Percentiles rank a stretch among this genome's conserved stretches.
Conservation (phyloP, 176 grass and related monocot genomes). For the Metroxylon sagu region DNA sequence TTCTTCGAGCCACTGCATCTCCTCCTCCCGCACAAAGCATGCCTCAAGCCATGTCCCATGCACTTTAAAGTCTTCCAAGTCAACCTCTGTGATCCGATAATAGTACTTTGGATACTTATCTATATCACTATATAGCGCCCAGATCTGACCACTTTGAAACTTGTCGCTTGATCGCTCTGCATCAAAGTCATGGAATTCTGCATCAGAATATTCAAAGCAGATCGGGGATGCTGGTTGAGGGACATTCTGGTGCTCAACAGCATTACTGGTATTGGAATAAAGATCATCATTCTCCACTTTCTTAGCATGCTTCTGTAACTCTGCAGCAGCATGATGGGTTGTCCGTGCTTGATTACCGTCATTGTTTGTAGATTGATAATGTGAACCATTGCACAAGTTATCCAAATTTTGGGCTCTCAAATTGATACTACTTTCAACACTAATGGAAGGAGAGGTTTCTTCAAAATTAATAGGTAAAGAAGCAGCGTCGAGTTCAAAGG, state of each 20-base stretch:
- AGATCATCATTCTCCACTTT: too few relatives aligned
- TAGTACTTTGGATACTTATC: constrained; percentile 82
- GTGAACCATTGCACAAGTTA: too few relatives aligned
- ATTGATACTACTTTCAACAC: not conserved
- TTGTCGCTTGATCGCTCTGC: constrained; percentile 26
- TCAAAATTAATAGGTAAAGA: not conserved
- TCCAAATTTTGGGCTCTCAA: too few relatives aligned
- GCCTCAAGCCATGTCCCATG: constrained; percentile 69
- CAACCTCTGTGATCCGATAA: constrained; percentile 56
- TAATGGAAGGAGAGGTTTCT: not conserved
- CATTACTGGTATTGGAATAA: not conserved
- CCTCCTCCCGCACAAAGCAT: constrained; percentile 36
- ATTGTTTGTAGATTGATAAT: too few relatives aligned
- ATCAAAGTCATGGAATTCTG: constrained; percentile 62
- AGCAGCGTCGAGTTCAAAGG: constrained; percentile 1
- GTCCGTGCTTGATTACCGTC: too few relatives aligned
- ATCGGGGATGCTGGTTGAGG: constrained; percentile 3
- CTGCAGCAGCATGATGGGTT: too few relatives aligned
- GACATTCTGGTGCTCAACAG: constrained; percentile 18
- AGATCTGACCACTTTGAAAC: constrained; percentile 65
- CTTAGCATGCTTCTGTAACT: too few relatives aligned
- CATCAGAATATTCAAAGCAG: constrained; percentile 46
- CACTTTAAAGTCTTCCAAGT: constrained; percentile 35
- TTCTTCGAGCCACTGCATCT: constrained; percentile 41
- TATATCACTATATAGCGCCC: constrained; percentile 75